Evolutionary conservation across 2,329 filamentous ascomycete genomes (phyloP).

Genomic region (Phialemoniopsis sp.): DNA sequence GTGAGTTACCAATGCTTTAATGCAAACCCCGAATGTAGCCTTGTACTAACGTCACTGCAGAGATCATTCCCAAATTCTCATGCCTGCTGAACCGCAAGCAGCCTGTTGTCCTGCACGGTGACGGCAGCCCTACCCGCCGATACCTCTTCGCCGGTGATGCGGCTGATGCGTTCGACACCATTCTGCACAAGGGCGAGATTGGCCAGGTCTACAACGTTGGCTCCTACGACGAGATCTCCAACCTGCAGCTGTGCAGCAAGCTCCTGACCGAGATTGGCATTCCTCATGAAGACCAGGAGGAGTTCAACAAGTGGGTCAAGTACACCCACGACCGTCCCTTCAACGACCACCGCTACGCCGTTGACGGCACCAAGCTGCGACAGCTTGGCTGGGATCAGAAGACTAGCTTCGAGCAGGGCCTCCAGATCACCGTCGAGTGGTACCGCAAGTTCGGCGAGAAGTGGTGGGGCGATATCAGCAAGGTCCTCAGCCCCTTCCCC

Average conservation of each 20-base stretch:
- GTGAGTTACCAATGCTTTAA: conserved; percentile 41
- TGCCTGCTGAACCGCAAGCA: conserved; percentile 63
- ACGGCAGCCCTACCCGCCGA: conserved; percentile 68
- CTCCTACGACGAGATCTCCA: conserved; percentile 73
- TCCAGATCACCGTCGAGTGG: conserved; percentile 65
- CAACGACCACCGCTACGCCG: conserved; percentile 70
- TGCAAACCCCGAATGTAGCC: background rate
- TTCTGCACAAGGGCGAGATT: conserved; percentile 70
- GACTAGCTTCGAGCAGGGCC: conserved; percentile 59
- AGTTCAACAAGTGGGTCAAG: conserved; percentile 63
- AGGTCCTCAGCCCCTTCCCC: conserved; percentile 65
- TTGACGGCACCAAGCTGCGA: conserved; percentile 65
- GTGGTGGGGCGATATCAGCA: conserved; percentile 71
- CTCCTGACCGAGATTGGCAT: conserved; percentile 62
- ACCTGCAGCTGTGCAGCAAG: conserved; percentile 62
- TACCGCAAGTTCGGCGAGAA: conserved; percentile 61
- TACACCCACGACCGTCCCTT: conserved; percentile 76
- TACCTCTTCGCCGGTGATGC: conserved; percentile 79
- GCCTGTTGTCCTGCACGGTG: conserved; percentile 71
- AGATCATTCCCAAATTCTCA: conserved; percentile 81
- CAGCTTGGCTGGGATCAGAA: conserved; percentile 67
- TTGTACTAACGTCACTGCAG: conserved; percentile 30
- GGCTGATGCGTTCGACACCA: conserved; percentile 78
- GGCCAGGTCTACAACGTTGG: conserved; percentile 82
- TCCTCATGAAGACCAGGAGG: conserved; percentile 40